Conservation (phyloP, 495 filamentous ascomycete genomes). For the Penicillium subrubescens region DNA sequence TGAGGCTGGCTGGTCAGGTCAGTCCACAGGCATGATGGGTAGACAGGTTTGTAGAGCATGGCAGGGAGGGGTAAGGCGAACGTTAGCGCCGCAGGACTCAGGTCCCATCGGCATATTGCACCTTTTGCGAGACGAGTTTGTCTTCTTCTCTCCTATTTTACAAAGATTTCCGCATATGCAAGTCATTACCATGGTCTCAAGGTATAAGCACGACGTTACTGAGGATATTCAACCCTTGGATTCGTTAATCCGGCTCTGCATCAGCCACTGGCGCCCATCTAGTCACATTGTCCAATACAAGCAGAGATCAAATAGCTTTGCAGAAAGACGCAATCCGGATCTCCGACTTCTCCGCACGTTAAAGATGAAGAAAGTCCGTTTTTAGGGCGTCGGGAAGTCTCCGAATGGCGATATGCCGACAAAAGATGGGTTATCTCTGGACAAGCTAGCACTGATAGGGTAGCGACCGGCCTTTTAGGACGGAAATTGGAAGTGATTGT, state of each 20-base stretch:
- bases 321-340: constrained; percentile 3
- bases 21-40: not conserved
- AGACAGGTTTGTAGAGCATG: not conserved
- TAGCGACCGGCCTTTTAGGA: not conserved
- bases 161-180: not conserved
- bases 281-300: not conserved
- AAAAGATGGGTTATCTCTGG: not conserved
- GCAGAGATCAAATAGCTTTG: not conserved
- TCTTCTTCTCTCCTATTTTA: not conserved
- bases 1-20: no score
- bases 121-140: not conserved
- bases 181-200: not conserved
- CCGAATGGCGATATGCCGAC: not conserved
- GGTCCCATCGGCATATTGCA: not conserved
- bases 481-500: not conserved
- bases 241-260: not conserved
- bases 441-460: not conserved
- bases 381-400: not conserved
- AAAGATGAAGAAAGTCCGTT: not conserved
- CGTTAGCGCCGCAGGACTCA: not conserved
- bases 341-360: not conserved
- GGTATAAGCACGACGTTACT: not conserved
- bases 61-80: not conserved
- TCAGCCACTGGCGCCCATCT: not conserved
- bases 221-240: not conserved